phyloP scores from a whole-genome alignment of 163 green algal species.

The Smithsoniella earleae region DNA sequence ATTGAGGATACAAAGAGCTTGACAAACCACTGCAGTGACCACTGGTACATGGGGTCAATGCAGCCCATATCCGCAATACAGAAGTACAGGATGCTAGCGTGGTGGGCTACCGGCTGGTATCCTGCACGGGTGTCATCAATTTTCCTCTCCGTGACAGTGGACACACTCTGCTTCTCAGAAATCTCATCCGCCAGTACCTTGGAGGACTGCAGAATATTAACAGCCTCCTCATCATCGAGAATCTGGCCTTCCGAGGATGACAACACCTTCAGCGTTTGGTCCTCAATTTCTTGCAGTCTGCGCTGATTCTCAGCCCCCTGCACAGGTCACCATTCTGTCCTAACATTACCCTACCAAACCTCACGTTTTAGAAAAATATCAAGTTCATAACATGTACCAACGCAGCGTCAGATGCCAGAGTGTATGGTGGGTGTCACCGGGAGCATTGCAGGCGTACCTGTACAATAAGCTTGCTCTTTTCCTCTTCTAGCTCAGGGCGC shows the following conservation, averaged over 20 bases:
- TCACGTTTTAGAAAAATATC: too few relatives aligned
- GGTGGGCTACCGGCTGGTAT: constrained; percentile 33
- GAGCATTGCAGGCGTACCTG: too few relatives aligned
- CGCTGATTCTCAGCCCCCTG: constrained; percentile 44
- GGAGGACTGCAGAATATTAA: constrained; percentile 44
- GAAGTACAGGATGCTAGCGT: constrained; percentile 37
- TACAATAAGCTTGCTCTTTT: constrained; percentile 46
- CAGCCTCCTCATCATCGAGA: constrained; percentile 49
- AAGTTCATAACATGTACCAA: too few relatives aligned
- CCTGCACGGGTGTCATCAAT: constrained; percentile 47
- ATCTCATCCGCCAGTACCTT: constrained; percentile 54
- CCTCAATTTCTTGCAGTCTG: constrained; percentile 53
- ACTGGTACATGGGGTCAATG: constrained; percentile 42
- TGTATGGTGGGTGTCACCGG: too few relatives aligned
- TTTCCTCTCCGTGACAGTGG: constrained; percentile 36
- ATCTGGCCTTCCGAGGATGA: constrained; percentile 47
- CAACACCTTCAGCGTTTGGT: constrained; percentile 50
- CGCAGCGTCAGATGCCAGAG: too few relatives aligned
- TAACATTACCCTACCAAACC: too few relatives aligned
- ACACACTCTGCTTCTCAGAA: constrained; percentile 39
- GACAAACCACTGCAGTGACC: constrained; percentile 35
- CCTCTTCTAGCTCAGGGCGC: constrained; percentile 49
- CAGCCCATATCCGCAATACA: constrained; percentile 36
- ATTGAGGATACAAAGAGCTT: constrained; percentile 36
- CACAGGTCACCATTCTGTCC: too few relatives aligned